A percentile compares a stretch with the other conserved stretches of the same genome.
phyloP scores from a whole-genome alignment of 176 grass and related monocot species.

The Avena sativa region DNA sequence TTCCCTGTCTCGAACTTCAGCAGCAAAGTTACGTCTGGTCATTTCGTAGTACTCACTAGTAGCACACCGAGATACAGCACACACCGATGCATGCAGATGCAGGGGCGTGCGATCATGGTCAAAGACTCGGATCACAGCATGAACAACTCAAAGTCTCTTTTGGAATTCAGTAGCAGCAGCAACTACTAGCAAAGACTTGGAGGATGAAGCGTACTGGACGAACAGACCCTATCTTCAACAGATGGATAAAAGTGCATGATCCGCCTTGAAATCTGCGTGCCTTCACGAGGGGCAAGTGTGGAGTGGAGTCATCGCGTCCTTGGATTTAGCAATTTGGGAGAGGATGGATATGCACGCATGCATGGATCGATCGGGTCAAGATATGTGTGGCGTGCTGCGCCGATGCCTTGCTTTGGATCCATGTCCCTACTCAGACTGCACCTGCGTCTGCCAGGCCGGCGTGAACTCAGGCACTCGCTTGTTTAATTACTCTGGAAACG shows the following conservation, averaged over 20 bases:
- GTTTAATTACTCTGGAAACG: no score
- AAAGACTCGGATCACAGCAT: not conserved
- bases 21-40: not conserved
- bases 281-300: not conserved
- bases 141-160: not conserved
- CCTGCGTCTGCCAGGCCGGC: not conserved
- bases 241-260: not conserved
- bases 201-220: not conserved
- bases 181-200: not conserved
- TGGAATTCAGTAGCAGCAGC: not conserved
- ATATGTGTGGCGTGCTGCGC: not conserved
- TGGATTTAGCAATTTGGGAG: conserved; percentile 21
- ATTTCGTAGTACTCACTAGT: not conserved
- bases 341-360: not conserved
- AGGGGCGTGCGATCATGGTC: not conserved
- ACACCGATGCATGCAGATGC: not conserved
- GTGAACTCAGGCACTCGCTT: no score
- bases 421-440: conserved; percentile 26
- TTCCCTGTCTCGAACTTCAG: not conserved
- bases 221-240: not conserved
- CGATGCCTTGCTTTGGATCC: conserved; percentile 14
- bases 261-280: not conserved
- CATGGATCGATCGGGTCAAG: conserved; percentile 26
- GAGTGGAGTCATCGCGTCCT: not conserved
- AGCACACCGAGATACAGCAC: not conserved